phyloP scores from a whole-genome alignment of 2,329 filamentous ascomycete genomes.

The Conoideocrella luteorostrata region DNA sequence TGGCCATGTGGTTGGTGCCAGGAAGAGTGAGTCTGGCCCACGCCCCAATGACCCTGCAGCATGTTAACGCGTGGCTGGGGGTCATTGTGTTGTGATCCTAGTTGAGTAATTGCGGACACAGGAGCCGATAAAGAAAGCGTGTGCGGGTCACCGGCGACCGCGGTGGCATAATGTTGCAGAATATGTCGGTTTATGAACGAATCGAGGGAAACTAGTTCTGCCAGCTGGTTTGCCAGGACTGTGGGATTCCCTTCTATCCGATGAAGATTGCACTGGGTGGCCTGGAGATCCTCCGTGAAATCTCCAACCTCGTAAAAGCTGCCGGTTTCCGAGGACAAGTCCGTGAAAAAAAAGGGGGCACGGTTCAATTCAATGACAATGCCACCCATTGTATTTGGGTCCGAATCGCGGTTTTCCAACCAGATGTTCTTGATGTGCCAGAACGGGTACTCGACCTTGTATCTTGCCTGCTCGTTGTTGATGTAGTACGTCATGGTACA shows the following conservation, averaged over 20 bases:
- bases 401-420: slow-evolving; percentile 81
- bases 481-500: slow-evolving; percentile 99
- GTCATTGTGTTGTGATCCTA: slow-evolving; percentile 89
- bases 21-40: slow-evolving; percentile 58
- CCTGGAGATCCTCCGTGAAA: slow-evolving; percentile 96
- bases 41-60: slow-evolving; percentile 74
- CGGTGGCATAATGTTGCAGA: slow-evolving; percentile 51
- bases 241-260: slow-evolving; percentile 95
- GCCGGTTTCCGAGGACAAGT: slow-evolving; percentile 74
- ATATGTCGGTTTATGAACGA: slow-evolving; percentile 92
- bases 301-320: slow-evolving; percentile 94
- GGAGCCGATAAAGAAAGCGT: slow-evolving; percentile 75
- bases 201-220: slow-evolving; percentile 90
- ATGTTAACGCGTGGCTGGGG: slow-evolving; percentile 72
- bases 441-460: slow-evolving; percentile 99
- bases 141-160: slow-evolving; percentile 47
- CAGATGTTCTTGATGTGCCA: slow-evolving; percentile 95
- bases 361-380: slow-evolving; percentile 89
- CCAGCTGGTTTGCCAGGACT: slow-evolving; percentile 87
- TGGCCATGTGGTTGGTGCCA: slow-evolving; percentile 65
- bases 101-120: slow-evolving; percentile 80
- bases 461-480: slow-evolving; percentile 97
- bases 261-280: slow-evolving; percentile 81
- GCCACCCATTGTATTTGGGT: slow-evolving; percentile 73
- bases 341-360: slow-evolving; percentile 95